These are phyloP conservation scores for Aspergillus ochraceoroseus DNA, from an alignment of 2,329 filamentous ascomycete species.

Conservation along the genomic window DNA sequence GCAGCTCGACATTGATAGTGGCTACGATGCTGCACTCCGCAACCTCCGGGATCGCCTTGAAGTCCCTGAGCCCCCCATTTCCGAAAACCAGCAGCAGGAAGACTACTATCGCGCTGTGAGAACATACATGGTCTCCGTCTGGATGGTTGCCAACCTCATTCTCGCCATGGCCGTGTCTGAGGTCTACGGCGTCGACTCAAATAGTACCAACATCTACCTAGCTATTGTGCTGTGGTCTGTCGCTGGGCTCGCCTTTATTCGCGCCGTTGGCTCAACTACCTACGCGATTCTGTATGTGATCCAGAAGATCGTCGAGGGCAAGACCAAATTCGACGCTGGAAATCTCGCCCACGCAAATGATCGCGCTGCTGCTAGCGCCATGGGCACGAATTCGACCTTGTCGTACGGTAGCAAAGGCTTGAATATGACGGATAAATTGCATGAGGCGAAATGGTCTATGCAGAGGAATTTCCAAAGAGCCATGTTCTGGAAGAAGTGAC, in stretches of 20 bases:
- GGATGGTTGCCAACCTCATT: slow-evolving; percentile 88
- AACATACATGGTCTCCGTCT: slow-evolving; percentile 94
- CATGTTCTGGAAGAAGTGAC: slow-evolving; percentile 41
- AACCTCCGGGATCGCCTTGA: slow-evolving; percentile 92
- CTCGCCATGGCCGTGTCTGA: slow-evolving; percentile 91
- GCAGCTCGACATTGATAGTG: slow-evolving; percentile 95
- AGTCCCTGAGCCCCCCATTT: slow-evolving; percentile 58
- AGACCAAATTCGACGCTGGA: slow-evolving; percentile 55
- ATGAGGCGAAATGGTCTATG: slow-evolving; percentile 34
- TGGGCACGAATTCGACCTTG: slow-evolving; percentile 20
- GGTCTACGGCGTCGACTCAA: slow-evolving; percentile 66
- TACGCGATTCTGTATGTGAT: slow-evolving; percentile 81
- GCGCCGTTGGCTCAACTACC: slow-evolving; percentile 72
- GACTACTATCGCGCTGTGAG: slow-evolving; percentile 97
- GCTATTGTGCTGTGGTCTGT: slow-evolving; percentile 92
- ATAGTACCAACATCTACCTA: slow-evolving; percentile 83
- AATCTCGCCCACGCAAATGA: slow-evolving; percentile 31
- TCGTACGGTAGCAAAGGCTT: slow-evolving; percentile 32
- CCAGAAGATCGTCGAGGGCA: slow-evolving; percentile 80
- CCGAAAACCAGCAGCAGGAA: slow-evolving; percentile 83
- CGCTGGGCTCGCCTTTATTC: slow-evolving; percentile 78
- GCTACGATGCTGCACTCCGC: slow-evolving; percentile 92
- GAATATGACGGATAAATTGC: slow-evolving; percentile 34
- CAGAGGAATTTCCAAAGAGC: slow-evolving; percentile 32
- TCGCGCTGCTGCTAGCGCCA: slow-evolving; percentile 20